Percentiles rank a stretch among this genome's conserved stretches.
Evolutionary conservation across 768 basidiomycete species (phyloP).

Genomic region (Lyophyllum decastes): DNA sequence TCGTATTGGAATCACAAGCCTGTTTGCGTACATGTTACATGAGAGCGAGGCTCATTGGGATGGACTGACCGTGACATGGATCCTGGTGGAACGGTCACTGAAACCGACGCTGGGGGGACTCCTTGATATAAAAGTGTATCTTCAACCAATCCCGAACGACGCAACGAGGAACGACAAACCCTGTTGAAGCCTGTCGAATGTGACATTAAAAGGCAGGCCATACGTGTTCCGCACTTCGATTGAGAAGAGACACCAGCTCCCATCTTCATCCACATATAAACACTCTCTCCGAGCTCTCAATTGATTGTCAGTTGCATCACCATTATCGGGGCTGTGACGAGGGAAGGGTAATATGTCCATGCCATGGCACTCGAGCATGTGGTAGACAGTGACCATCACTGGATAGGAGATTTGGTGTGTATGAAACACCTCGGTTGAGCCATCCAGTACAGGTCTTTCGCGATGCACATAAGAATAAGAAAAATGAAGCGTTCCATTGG

Average conservation of each 20-base stretch:
- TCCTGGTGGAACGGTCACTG: conserved; percentile 80
- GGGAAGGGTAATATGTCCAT: conserved; percentile 81
- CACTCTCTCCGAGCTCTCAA: conserved; percentile 26
- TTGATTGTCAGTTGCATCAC: conserved; percentile 20
- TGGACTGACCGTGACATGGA: conserved; percentile 72
- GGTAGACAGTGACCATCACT: conserved; percentile 91
- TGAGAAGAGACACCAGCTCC: conserved; percentile 84
- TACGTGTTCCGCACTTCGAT: conserved; percentile 93
- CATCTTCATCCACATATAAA: conserved; percentile 47
- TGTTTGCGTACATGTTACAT: conserved; percentile 25
- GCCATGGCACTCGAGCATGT: conserved; percentile 85
- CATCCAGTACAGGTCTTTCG: conserved; percentile 22
- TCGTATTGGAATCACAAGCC: conserved; percentile 70
- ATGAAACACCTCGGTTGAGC: conserved; percentile 62
- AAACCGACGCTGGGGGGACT: conserved; percentile 38
- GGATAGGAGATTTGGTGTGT: conserved; percentile 88
- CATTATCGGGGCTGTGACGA: conserved; percentile 17
- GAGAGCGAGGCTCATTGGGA: neutral
- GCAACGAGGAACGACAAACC: conserved; percentile 36
- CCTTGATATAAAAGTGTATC: conserved; percentile 34
- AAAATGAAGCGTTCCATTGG: conserved; percentile 75
- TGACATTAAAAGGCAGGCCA: conserved; percentile 88
- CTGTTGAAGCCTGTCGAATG: conserved; percentile 66
- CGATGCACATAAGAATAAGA: conserved; percentile 78
- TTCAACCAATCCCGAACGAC: neutral